Conservation (phyloP, 1,284 basidiomycete genomes). For the Ceratobasidium sp. region DNA sequence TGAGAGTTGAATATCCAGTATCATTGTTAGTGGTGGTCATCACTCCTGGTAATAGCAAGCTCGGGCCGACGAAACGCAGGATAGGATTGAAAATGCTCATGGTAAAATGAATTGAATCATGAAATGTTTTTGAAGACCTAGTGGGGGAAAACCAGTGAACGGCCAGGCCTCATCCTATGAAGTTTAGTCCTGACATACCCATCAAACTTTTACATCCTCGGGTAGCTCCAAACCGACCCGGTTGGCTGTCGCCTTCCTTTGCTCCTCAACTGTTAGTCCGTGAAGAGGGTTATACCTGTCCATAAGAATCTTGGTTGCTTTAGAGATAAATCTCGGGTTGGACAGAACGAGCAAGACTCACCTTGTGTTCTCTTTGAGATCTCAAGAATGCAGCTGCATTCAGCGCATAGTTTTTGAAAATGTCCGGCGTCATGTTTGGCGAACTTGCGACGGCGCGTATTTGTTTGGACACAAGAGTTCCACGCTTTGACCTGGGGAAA, state of each 20-base stretch:
- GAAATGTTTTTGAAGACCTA: neutral
- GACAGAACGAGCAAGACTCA: neutral
- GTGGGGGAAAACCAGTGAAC: neutral
- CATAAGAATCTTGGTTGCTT: conserved; percentile 20
- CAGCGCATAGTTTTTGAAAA: conserved; percentile 24
- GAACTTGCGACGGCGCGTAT: conserved; percentile 36
- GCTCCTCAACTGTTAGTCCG: conserved; percentile 34
- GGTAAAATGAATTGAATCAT: neutral
- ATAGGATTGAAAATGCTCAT: neutral
- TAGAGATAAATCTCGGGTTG: neutral
- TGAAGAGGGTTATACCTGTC: conserved; percentile 43
- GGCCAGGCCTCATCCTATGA: neutral
- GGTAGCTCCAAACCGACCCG: conserved; percentile 38
- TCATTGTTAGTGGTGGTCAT: conserved; percentile 77
- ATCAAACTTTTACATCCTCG: conserved; percentile 27
- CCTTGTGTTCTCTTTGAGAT: conserved; percentile 29
- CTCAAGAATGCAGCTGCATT: conserved; percentile 39
- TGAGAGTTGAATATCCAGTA: conserved; percentile 59
- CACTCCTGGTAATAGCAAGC: conserved; percentile 69
- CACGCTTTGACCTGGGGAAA: conserved; percentile 33
- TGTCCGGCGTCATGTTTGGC: conserved; percentile 28
- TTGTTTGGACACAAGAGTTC: conserved; percentile 29
- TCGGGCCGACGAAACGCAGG: neutral
- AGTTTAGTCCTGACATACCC: neutral
- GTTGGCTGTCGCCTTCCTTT: conserved; percentile 33